Conservation (phyloP, 2,329 filamentous ascomycete species). For the Calonectria pseudoreteaudii region DNA sequence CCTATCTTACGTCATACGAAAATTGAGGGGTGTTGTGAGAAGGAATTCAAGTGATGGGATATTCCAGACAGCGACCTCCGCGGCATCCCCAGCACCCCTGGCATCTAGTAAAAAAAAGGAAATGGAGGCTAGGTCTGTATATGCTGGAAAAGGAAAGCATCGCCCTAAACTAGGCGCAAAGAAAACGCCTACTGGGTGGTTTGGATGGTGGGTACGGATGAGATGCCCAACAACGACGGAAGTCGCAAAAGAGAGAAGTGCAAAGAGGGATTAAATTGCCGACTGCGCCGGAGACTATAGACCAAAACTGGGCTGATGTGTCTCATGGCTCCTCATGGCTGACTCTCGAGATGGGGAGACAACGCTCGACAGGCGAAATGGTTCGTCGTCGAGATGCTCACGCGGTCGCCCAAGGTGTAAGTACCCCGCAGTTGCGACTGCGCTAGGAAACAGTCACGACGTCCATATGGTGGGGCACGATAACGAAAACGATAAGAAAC, state of each 20-base stretch:
- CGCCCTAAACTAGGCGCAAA: neutral
- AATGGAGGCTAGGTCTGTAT: neutral
- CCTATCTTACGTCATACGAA: slow-evolving; percentile 19
- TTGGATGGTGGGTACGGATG: neutral
- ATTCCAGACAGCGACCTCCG: neutral
- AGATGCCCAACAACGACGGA: neutral
- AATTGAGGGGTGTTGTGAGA: neutral
- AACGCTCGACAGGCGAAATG: slow-evolving; percentile 15
- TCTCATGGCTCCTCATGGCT: slow-evolving; percentile 11
- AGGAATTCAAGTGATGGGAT: neutral
- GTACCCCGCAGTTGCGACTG: slow-evolving; percentile 29
- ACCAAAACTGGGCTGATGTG: slow-evolving; percentile 13
- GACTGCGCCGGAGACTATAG: slow-evolving; percentile 4
- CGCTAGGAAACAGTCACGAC: slow-evolving; percentile 25
- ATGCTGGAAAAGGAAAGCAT: neutral
- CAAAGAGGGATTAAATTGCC: neutral
- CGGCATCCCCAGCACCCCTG: neutral
- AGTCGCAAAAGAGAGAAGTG: neutral
- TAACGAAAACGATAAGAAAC: slow-evolving; percentile 4
- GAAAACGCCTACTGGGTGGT: neutral
- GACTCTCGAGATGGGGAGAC: slow-evolving; percentile 10
- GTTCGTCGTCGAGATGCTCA: slow-evolving; percentile 29
- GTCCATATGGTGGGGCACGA: slow-evolving; percentile 22
- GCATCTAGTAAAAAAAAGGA: neutral
- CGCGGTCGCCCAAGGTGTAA: slow-evolving; percentile 17